A percentile compares a stretch with the other conserved stretches of the same genome.
Conservation (phyloP, 106 monocot genomes). For the Dioscorea zingiberensis region DNA sequence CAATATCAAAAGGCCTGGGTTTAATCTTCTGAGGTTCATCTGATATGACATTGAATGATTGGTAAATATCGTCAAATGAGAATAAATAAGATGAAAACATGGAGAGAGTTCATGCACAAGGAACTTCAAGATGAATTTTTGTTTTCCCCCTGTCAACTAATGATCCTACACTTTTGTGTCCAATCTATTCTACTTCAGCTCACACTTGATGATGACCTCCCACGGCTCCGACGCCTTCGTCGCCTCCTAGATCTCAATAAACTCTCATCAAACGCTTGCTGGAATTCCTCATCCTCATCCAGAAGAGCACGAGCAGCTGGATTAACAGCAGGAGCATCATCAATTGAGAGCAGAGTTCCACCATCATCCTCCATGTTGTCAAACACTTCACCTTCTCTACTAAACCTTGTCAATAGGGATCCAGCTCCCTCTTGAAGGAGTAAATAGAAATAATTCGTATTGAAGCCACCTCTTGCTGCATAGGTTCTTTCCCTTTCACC, state of each 20-base stretch:
- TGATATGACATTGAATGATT: too few relatives aligned
- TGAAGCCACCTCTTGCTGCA: background rate
- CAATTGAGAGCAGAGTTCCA: background rate
- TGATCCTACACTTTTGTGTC: too few relatives aligned
- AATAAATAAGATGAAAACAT: too few relatives aligned
- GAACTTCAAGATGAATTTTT: too few relatives aligned
- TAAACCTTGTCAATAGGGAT: background rate
- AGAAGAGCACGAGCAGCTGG: background rate
- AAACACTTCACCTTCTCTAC: background rate
- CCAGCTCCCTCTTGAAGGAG: background rate
- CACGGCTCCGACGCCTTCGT: background rate
- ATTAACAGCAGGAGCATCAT: background rate
- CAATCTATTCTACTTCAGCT: background rate
- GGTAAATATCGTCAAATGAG: too few relatives aligned
- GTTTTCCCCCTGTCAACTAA: too few relatives aligned
- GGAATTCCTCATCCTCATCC: too few relatives aligned
- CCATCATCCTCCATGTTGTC: background rate
- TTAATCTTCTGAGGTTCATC: too few relatives aligned
- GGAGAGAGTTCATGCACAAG: too few relatives aligned
- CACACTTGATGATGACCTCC: background rate
- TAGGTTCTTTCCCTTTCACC: background rate
- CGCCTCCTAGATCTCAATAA: constrained; percentile 1
- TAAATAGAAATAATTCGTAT: background rate
- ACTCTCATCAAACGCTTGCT: background rate
- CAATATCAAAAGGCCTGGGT: too few relatives aligned